Evolutionary conservation across 2,329 filamentous ascomycete genomes (phyloP), one percentile per base, ranked within the genome.

Genomic region (Rhinocladiella mackenziei): DNA sequence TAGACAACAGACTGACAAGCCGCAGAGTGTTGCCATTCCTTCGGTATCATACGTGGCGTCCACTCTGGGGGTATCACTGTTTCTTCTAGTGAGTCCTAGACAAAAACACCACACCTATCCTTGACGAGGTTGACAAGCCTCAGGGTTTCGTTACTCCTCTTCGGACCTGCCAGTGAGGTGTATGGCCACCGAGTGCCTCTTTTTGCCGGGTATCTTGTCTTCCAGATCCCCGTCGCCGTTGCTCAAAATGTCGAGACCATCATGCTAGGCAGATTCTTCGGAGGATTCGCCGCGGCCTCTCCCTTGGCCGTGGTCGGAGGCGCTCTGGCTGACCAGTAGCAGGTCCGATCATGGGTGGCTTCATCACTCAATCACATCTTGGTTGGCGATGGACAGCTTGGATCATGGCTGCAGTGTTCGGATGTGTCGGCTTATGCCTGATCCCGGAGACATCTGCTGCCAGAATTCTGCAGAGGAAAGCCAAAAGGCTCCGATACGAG

Each of bases 361-460:
- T 75, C 43, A 66, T 76, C 23, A 69, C 68, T 0, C 62, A 71
- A 29, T 70, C 64, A 5, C 53, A 69, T 50, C 67, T 78, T 1
- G 73, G 74, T 11, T 79, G 76, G 76, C 64, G 75, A 13, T 79
- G 76, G 74, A 78, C 74, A 0, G 69, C 68, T 7, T 80, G 75
- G 65, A 66, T 78, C 37, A 66, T 74, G 55, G 62, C 63, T 1
- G 60, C 59, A 6, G 54, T 67, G 3, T 67, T 75, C 48, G 65
- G 65, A 2, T 35, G 63, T 2, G 45, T 75, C n/a, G 69, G 65
- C 0, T 48, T 72, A 10, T 45, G 74, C 19, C 56, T 71, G n/a
- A 60, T 78, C 2, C 71, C 69, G 0, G 76, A 81, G 57, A 73
- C 75, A 0, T 77, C 69, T 23, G 66, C 62, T 0, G 67, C 70